These are phyloP conservation scores for Colletotrichum godetiae DNA, from an alignment of 2,329 filamentous ascomycete genomes.

Conservation along the genomic window DNA sequence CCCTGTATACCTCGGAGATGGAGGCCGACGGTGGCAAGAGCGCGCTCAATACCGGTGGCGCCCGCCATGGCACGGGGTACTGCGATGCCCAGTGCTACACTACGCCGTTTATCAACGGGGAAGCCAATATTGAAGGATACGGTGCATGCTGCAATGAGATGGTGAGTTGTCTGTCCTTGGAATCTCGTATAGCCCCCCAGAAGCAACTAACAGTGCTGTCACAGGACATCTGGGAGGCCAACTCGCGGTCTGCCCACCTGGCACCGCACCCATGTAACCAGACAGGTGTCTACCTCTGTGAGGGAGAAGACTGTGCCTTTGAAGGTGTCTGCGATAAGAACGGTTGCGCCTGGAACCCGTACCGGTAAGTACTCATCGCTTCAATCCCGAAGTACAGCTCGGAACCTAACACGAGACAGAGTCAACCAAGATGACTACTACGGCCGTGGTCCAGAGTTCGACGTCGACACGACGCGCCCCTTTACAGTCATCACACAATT, in stretches of 20 bases:
- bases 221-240: constrained; percentile 65
- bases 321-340: constrained; percentile 56
- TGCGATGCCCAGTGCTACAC: constrained; percentile 71
- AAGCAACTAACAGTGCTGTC: background rate
- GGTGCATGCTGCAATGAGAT: constrained; percentile 66
- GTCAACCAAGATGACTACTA: constrained; percentile 42
- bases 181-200: background rate
- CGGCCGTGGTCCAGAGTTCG: constrained; percentile 43
- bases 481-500: constrained; percentile 65
- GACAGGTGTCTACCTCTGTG: constrained; percentile 55
- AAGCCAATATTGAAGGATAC: constrained; percentile 52
- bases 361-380: constrained; percentile 35
- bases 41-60: constrained; percentile 65
- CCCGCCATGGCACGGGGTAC: constrained; percentile 72
- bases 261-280: constrained; percentile 62
- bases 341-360: constrained; percentile 58
- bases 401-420: constrained; percentile 28
- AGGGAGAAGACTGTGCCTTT: constrained; percentile 52
- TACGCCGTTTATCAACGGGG: constrained; percentile 60
- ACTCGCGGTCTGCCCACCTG: constrained; percentile 55
- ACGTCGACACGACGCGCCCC: constrained; percentile 50
- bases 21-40: constrained; percentile 69
- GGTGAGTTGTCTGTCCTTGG: constrained; percentile 18
- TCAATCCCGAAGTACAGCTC: background rate
- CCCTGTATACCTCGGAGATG: constrained; percentile 69